Conservation (phyloP, 768 basidiomycete genomes). For the Mycena capillaripes region DNA sequence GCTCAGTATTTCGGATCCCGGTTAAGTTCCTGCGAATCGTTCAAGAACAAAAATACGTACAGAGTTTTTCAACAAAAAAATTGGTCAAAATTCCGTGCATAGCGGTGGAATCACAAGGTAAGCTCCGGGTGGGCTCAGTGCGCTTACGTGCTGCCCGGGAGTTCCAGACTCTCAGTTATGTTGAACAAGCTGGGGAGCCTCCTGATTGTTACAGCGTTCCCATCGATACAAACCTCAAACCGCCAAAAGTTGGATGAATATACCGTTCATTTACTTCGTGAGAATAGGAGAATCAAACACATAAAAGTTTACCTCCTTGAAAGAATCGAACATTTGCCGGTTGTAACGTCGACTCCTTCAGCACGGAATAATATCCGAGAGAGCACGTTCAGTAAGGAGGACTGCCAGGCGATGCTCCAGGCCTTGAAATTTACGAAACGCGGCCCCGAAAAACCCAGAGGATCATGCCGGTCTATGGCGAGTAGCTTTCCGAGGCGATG, state of each 20-base stretch:
- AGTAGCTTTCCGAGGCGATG: not conserved
- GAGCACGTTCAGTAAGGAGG: not conserved
- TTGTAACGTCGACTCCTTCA: not conserved
- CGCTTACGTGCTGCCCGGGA: constrained; percentile 11
- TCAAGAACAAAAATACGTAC: not conserved
- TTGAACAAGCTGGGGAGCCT: not conserved
- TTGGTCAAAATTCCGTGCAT: not conserved
- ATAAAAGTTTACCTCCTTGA: no score
- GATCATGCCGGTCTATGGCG: not conserved
- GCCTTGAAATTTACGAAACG: not conserved
- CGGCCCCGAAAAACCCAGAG: not conserved
- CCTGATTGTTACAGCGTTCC: not conserved
- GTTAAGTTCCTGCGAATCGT: not conserved
- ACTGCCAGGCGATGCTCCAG: not conserved
- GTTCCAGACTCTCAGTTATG: not conserved
- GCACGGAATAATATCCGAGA: not conserved
- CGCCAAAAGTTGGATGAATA: no score
- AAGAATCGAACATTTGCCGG: not conserved
- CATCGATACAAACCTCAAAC: no score
- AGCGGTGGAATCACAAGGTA: constrained; percentile 16
- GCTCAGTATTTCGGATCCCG: not conserved
- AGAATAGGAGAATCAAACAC: no score
- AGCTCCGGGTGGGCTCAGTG: not conserved
- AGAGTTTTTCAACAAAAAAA: not conserved
- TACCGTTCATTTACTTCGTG: no score